Evolutionary conservation across 371 early-diverging fungal genomes (phyloP), one percentile per base, ranked within the genome.

Genomic region (Actinomortierella wolfii): DNA sequence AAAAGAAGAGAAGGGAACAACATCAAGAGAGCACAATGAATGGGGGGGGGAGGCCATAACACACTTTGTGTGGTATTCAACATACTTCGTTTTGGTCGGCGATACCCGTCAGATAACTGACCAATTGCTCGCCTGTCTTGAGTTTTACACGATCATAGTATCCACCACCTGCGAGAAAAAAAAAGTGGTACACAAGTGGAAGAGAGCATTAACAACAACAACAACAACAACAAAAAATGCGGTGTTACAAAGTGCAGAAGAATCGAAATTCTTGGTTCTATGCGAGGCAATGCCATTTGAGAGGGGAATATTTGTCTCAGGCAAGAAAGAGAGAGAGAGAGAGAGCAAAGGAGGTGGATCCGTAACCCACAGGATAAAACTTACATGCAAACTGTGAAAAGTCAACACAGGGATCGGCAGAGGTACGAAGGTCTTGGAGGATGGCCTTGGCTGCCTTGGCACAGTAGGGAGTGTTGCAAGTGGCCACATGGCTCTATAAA

Each of bases 381-480:
- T 45, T 59, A 66, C 67, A 66, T 41, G 67, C 56, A 56, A 59
- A 66, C 42, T 60, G 26, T 34, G 46, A 56, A 24, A 66, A 66
- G 56, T 66, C 67, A 42, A 59, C 42, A 41, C 67, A 66, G 13
- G 67, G 67, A 51, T 66, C 67, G 0, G 46, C 67, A 2, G 59
- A 17, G 0, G 56, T 15, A 11, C 51, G 51, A 59, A 66, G 54
- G 47, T 66, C 67, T 14, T 41, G 42, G 15, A 66, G 47, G 42
- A 66, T 66, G 42, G 44, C 41, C 25, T 51, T 20, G 13, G 67
- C 67, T 18, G 67, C 43, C 41, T 46, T 46, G 28, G 17, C 56
- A 21, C 67, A 66, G 6, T 60, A 55, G 1, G 67, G 29, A 2
- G 67, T 59, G 18, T 46, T 54, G 34, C 67, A 66, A 20, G 56